A percentile compares a stretch with the other conserved stretches of the same genome.
phyloP scores from a whole-genome alignment of 2,329 filamentous ascomycete genomes.

The Alternaria angustiovoidea region DNA sequence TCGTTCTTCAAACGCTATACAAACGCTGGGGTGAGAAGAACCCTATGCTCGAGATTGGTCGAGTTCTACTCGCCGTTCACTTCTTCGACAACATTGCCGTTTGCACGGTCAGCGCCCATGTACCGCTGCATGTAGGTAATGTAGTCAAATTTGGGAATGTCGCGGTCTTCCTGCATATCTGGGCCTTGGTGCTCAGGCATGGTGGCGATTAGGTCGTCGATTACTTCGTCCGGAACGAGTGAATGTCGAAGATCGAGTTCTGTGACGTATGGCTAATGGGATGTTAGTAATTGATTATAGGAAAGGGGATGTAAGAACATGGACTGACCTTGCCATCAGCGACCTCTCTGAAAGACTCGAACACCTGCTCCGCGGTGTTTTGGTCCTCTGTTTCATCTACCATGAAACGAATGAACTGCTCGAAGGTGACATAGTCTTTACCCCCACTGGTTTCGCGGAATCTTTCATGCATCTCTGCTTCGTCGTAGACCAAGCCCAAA shows the following conservation, averaged over 20 bases:
- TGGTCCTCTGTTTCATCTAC: slow-evolving; percentile 98
- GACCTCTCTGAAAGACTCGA: slow-evolving; percentile 96
- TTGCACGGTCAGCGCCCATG: slow-evolving; percentile 44
- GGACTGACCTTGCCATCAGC: slow-evolving; percentile 83
- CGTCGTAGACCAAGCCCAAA: slow-evolving; percentile 92
- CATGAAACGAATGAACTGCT: slow-evolving; percentile 99
- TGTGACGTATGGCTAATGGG: slow-evolving; percentile 81
- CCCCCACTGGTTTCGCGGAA: slow-evolving; percentile 87
- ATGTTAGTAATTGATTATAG: slow-evolving; percentile 17
- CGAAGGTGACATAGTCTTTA: slow-evolving; percentile 85
- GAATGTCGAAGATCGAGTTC: slow-evolving; percentile 96
- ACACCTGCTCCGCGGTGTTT: slow-evolving; percentile 97
- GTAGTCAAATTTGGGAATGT: slow-evolving; percentile 91
- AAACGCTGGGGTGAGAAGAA: slow-evolving; percentile 28
- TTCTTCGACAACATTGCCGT: slow-evolving; percentile 32
- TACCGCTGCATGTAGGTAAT: slow-evolving; percentile 93
- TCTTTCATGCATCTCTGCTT: slow-evolving; percentile 97
- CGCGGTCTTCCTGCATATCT: slow-evolving; percentile 84
- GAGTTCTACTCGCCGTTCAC: slow-evolving; percentile 35
- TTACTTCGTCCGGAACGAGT: slow-evolving; percentile 94
- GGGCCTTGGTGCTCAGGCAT: slow-evolving; percentile 87
- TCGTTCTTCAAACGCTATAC: slow-evolving; percentile 9
- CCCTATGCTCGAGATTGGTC: slow-evolving; percentile 16
- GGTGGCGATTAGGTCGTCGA: slow-evolving; percentile 86
- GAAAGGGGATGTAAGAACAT: neutral